A percentile compares a stretch with the other conserved stretches of the same genome.
Evolutionary conservation across 1,139 yeast genomes (phyloP).

Genomic region (Magnusiomyces tetraspermus): DNA sequence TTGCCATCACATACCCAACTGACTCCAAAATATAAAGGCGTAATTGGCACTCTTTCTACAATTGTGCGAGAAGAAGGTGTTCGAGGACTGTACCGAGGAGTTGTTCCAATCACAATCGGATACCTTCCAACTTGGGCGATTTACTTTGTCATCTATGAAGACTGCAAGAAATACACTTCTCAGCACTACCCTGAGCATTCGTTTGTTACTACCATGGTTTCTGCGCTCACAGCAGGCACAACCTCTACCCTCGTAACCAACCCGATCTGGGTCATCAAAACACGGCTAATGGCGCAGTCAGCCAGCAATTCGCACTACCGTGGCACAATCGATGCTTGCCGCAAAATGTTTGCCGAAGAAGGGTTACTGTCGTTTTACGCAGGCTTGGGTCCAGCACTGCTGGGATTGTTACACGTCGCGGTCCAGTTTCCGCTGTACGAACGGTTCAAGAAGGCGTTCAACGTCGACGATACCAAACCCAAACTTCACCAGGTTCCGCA

Average conservation of each 20-base stretch:
- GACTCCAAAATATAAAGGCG: conserved; percentile 42
- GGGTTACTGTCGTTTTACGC: conserved; percentile 80
- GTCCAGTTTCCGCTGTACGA: conserved; percentile 97
- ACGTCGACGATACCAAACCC: conserved; percentile 15
- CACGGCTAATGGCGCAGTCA: conserved; percentile 78
- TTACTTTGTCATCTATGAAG: conserved; percentile 82
- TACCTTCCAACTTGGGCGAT: conserved; percentile 98
- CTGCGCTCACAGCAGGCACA: conserved; percentile 87
- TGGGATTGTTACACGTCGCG: conserved; percentile 90
- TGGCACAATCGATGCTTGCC: conserved; percentile 78
- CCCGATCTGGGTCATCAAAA: conserved; percentile 96
- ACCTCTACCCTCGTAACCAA: conserved; percentile 80
- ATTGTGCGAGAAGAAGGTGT: conserved; percentile 71
- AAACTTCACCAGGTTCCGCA: conserved; percentile 21
- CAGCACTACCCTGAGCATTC: conserved; percentile 29
- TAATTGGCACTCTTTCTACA: conserved; percentile 49
- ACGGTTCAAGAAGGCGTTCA: conserved; percentile 49
- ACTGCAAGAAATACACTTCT: conserved; percentile 42
- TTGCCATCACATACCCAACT: conserved; percentile 9
- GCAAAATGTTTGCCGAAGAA: conserved; percentile 66
- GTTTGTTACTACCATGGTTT: conserved; percentile 53
- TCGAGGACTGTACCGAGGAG: conserved; percentile 78
- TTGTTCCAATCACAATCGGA: conserved; percentile 84
- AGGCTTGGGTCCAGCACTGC: conserved; percentile 81
- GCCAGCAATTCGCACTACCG: conserved; percentile 41